Evolutionary conservation across 2,329 filamentous ascomycete species (phyloP).

Genomic region (Alternaria gansuensis): DNA sequence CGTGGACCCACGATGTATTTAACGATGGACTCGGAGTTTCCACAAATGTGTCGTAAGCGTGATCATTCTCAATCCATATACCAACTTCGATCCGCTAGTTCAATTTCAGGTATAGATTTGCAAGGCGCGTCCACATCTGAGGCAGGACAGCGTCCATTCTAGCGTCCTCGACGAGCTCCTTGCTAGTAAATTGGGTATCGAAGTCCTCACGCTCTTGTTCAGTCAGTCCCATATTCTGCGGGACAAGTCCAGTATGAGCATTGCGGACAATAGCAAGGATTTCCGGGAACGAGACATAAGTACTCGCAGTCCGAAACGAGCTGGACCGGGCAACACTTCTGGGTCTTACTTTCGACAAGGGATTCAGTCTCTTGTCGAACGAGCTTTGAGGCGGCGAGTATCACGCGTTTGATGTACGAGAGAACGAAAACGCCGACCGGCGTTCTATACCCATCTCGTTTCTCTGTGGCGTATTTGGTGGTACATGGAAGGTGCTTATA

Average conservation of each 20-base stretch:
- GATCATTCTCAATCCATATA: background rate
- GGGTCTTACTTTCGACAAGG: background rate
- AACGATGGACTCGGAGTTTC: background rate
- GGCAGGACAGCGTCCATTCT: background rate
- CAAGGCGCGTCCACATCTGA: background rate
- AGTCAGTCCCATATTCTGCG: background rate
- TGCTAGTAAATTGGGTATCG: background rate
- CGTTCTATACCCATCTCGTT: background rate
- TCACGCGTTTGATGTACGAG: slow-evolving; percentile 1
- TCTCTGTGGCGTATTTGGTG: background rate
- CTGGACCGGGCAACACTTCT: background rate
- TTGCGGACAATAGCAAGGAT: background rate
- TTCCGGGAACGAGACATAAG: background rate
- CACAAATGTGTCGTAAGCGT: background rate
- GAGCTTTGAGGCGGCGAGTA: background rate
- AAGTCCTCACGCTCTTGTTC: background rate
- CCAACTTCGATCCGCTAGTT: background rate
- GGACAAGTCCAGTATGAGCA: background rate
- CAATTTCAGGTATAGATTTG: background rate
- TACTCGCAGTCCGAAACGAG: slow-evolving; percentile 1
- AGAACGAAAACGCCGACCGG: background rate
- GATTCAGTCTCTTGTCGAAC: slow-evolving; percentile 3
- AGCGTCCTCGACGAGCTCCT: background rate
- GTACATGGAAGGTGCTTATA: background rate
- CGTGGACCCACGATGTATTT: background rate